phyloP scores from a whole-genome alignment of 768 basidiomycete species.

The Hericium rajendrae region DNA sequence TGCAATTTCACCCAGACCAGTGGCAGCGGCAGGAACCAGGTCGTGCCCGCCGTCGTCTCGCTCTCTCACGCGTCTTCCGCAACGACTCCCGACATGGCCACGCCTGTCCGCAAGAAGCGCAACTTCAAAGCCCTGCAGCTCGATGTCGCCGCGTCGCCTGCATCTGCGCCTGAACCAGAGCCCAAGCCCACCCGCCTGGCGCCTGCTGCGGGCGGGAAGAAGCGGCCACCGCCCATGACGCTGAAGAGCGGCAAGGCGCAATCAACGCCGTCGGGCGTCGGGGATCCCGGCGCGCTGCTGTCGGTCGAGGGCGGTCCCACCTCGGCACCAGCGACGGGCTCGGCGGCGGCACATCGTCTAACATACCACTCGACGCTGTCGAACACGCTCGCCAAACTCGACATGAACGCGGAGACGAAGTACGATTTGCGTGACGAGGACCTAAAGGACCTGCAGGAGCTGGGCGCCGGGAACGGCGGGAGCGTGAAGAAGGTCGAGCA shows the following conservation, averaged over 20 bases:
- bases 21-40: too few relatives aligned
- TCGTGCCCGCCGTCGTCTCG: too few relatives aligned
- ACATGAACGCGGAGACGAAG: conserved; percentile 79
- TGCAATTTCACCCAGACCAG: too few relatives aligned
- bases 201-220: conserved; percentile 40
- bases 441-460: conserved; percentile 79
- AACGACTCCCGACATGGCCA: neutral
- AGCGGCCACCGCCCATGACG: conserved; percentile 75
- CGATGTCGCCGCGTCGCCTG: conserved; percentile 32
- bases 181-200: conserved; percentile 26
- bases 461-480: conserved; percentile 95
- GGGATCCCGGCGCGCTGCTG: conserved; percentile 34
- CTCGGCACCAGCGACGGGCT: conserved; percentile 42
- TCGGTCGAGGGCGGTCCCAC: conserved; percentile 37
- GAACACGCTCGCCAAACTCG: conserved; percentile 77
- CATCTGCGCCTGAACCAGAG: conserved; percentile 28
- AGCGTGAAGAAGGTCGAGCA: conserved; percentile 97
- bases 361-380: conserved; percentile 75
- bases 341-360: conserved; percentile 47
- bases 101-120: conserved; percentile 77
- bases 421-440: conserved; percentile 83
- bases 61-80: neutral
- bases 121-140: conserved; percentile 86
- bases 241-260: conserved; percentile 60
- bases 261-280: conserved; percentile 18